Conservation (phyloP, 768 basidiomycete genomes). For the Dioszegia crocea region DNA sequence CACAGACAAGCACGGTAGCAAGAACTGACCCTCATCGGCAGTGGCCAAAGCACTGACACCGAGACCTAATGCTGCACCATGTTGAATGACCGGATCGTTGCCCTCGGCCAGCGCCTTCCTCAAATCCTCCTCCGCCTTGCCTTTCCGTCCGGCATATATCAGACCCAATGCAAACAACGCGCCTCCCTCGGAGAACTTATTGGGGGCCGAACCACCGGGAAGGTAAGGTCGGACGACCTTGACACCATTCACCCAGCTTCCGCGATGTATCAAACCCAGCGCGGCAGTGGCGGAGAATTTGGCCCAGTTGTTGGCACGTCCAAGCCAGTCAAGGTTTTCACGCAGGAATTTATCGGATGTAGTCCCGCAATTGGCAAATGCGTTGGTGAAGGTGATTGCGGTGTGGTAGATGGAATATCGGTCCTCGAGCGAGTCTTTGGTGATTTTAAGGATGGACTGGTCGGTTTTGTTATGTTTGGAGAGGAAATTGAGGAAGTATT, state of each 20-base stretch:
- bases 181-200: conserved; percentile 90
- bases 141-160: conserved; percentile 75
- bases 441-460: conserved; percentile 81
- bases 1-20: neutral
- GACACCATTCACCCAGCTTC: conserved; percentile 89
- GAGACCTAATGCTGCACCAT: conserved; percentile 94
- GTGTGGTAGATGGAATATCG: conserved; percentile 97
- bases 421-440: conserved; percentile 87
- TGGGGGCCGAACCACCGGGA: conserved; percentile 64
- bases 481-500: conserved; percentile 90
- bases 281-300: conserved; percentile 97
- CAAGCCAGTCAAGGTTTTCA: conserved; percentile 95
- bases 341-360: conserved; percentile 89
- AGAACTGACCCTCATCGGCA: conserved; percentile 59
- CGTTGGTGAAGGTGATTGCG: conserved; percentile 91
- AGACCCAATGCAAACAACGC: conserved; percentile 91
- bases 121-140: conserved; percentile 72
- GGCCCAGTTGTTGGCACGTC: conserved; percentile 92
- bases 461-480: conserved; percentile 91
- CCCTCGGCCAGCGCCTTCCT: conserved; percentile 58
- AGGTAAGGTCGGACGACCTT: conserved; percentile 90
- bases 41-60: conserved; percentile 94
- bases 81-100: conserved; percentile 81
- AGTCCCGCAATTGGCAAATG: conserved; percentile 97
- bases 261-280: conserved; percentile 95